Percentiles rank a stretch among this genome's conserved stretches.
Conservation (phyloP, 441 rosid genomes). For the Daphne laureola region DNA sequence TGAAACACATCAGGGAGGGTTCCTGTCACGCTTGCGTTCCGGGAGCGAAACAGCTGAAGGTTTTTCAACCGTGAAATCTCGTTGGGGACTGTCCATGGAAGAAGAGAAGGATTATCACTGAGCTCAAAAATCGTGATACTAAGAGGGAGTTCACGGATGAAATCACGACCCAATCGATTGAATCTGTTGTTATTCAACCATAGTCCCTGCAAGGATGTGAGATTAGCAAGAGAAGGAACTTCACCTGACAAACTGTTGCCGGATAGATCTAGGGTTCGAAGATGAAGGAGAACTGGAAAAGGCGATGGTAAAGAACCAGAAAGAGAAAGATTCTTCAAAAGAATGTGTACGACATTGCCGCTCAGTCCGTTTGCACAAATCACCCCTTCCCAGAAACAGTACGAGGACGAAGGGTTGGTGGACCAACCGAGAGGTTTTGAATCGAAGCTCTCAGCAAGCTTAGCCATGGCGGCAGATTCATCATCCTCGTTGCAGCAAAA, state of each 20-base stretch:
- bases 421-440: neutral
- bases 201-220: neutral
- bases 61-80: neutral
- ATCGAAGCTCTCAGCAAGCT: neutral
- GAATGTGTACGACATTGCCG: neutral
- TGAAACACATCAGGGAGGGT: conserved; percentile 2
- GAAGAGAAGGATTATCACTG: neutral
- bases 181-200: neutral
- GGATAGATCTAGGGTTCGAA: neutral
- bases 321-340: conserved; percentile 12
- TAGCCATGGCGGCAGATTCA: conserved; percentile 6
- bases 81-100: conserved; percentile 2
- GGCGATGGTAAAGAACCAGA: conserved; percentile 17
- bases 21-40: neutral
- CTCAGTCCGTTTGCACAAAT: neutral
- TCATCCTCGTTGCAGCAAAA: neutral
- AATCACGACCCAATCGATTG: neutral
- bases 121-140: neutral
- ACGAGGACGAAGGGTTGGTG: neutral
- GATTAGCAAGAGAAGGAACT: too few relatives aligned
- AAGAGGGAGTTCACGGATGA: neutral
- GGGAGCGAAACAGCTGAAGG: neutral
- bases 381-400: conserved; percentile 1
- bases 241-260: conserved; percentile 15
- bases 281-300: conserved; percentile 3